Base-by-base conservation (phyloP, 805 yeast species). In the Candida ovalis region DNA sequence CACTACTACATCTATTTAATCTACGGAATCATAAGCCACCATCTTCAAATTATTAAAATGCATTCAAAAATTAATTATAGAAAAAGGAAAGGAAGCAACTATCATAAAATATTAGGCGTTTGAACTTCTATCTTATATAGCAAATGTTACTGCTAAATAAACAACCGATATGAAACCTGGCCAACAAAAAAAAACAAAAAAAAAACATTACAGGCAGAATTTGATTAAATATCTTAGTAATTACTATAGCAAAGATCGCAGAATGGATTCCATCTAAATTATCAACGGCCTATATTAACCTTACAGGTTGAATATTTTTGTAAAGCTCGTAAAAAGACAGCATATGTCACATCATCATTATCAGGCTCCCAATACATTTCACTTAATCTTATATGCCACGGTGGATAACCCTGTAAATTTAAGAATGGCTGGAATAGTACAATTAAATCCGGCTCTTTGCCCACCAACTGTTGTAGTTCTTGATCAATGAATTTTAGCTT, bases 361-460 rank as follows among this genome's bases (percentile, higher is more conserved):
- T 88, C 96, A 2, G 86, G 85, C 61, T 89, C 92, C 88, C 95
- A 87, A 68, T 84, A 91, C 60, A 94, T 81, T 63, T 94, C 99
- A 6, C 90, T 80, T 45, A 95, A 76, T 53, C 99, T 78, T 32
- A 89, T 80, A 62, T 92, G 98, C 99, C 99, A 94, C 25, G 99
- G 99, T 19, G 98, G 98, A 66, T 84, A 94, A 17, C 96, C 97
- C 67, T 90, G 96, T 43, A 94, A 75, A 63, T 90, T 96, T 53
- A 94, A 73, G 12, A 76, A 74, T n/a, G 97, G 96, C 19, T 89
- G 89, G 64, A 92, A 94, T 45, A 87, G 70, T 27, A 94, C 73
- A 42, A 94, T 72, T 53, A 94, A 75, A 63, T 94, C 99, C 0
- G 99, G 98, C 64, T 94, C 99, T n/a, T 75, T 76, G 1, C 96